Base-by-base conservation (phyloP, 2,329 filamentous ascomycete species). In the Myriosclerotinia scirpicola region DNA sequence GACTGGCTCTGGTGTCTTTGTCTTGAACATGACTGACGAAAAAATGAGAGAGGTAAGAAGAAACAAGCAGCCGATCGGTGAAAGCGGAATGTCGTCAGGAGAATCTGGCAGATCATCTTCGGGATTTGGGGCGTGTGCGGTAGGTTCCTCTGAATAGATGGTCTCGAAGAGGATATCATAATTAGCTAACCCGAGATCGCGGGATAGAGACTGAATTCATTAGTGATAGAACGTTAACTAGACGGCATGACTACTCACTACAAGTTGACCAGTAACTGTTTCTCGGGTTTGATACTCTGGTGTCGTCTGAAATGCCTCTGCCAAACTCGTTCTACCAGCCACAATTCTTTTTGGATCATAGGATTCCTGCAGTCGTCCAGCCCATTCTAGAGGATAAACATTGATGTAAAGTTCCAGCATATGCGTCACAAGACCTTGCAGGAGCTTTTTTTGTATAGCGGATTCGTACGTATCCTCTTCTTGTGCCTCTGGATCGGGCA, bases 351-450 rank as follows among this genome's bases (percentile, higher is more conserved):
- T 82, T 0, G 90, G 90, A 63, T 86, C 81, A 69, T 88, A 86
- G 67, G 84, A 87, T 77, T 94, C 91, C 69, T 90, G 81, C 66
- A 93, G 77, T 61, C 91, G 80, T 17, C 84, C 79, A 2, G 87
- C 83, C 87, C 87, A 89, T 55, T 85, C 83, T 76, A 89, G 76
- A 34, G 80, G 80, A 70, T 87, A 84, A 8, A 78, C 80, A 70
- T 87, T 87, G 68, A 91, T 83, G 71, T 92, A 94, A 55, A 89
- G 85, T 75, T 93, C 90, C 14, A 93, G 78, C 22, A 93, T 79
- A 74, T 91, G 90, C 0, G 90, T 92, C n/a, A 92, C 82, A 76
- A 95, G 93, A 1, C 88, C 87, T 74, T 92, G 88, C 34, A 94
- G 78, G 20, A 94, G 80, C 67, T 84, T 86, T 46, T 81, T 81